phyloP scores from a whole-genome alignment of 208 protist species.

The Angomonas deanei region DNA sequence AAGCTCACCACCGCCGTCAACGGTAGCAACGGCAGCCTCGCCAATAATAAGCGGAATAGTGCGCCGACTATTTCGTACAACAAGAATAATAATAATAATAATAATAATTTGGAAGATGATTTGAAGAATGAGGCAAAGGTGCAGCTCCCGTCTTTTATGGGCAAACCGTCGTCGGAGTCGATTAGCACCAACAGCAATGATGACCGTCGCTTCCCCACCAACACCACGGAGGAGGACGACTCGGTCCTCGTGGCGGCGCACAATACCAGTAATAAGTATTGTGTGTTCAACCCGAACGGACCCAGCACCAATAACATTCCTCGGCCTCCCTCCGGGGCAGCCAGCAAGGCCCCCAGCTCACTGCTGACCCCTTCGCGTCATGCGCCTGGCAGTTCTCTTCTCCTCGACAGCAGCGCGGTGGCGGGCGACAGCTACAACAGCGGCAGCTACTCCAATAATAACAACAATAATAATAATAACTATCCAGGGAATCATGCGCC shows the following conservation, averaged over 20 bases:
- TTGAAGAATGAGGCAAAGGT: not conserved
- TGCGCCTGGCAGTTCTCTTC: too few species aligned
- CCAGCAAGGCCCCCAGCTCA: too few species aligned
- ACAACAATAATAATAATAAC: constrained; percentile 6
- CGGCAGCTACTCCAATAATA: not conserved
- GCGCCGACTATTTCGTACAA: not conserved
- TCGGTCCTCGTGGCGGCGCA: not conserved
- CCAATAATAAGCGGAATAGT: not conserved
- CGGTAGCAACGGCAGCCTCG: too few species aligned
- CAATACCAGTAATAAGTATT: not conserved
- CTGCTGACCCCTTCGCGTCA: too few species aligned
- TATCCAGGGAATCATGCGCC: constrained; percentile 74
- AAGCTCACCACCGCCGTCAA: too few species aligned
- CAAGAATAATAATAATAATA: constrained; percentile 4
- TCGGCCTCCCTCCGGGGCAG: too few species aligned
- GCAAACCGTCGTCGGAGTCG: not conserved
- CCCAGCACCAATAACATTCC: too few species aligned
- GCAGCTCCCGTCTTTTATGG: not conserved
- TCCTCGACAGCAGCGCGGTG: too few species aligned
- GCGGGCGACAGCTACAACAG: too few species aligned
- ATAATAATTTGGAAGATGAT: not conserved
- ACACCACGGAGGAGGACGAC: not conserved
- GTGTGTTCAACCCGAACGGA: not conserved
- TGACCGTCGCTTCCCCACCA: not conserved
- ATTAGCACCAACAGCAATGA: not conserved